A percentile compares a stretch with the other conserved stretches of the same genome.
Evolutionary conservation across 805 yeast genomes (phyloP).

Genomic region (Starmerella khaoyaiensis): DNA sequence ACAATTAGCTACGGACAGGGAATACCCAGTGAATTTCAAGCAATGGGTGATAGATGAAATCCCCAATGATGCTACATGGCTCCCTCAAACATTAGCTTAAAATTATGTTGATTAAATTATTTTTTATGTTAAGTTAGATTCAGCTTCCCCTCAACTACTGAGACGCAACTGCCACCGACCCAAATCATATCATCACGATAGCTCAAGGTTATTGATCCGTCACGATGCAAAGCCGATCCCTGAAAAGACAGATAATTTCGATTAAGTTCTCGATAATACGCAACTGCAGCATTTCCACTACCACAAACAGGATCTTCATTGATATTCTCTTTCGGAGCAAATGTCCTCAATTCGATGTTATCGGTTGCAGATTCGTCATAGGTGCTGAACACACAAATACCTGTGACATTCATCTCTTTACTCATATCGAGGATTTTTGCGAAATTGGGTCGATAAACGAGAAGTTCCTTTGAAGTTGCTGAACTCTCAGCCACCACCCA

Average conservation of each 20-base stretch:
- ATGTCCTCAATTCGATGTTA: constrained; percentile 16
- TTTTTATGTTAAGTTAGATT: neutral
- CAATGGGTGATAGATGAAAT: too few relatives aligned
- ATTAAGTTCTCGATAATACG: constrained; percentile 7
- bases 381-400: constrained; percentile 11
- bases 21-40: too few relatives aligned
- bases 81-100: constrained; percentile 3
- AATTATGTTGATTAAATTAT: neutral
- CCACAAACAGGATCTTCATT: constrained; percentile 21
- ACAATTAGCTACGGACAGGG: too few relatives aligned
- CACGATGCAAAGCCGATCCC: constrained; percentile 17
- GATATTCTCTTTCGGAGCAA: constrained; percentile 11
- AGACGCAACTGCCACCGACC: constrained; percentile 12
- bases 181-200: constrained; percentile 10
- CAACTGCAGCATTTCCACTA: constrained; percentile 22
- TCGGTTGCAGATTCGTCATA: neutral
- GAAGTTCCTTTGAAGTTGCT: constrained; percentile 2
- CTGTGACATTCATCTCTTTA: constrained; percentile 2
- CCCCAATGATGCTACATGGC: constrained; percentile 7
- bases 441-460: constrained; percentile 5
- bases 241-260: constrained; percentile 14
- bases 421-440: constrained; percentile 2
- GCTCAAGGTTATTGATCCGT: constrained; percentile 10
- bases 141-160: constrained; percentile 7
- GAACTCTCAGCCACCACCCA: constrained; percentile 11